Percentiles rank a stretch among this genome's conserved stretches.
These are phyloP conservation scores for Ascochyta lentis DNA, from an alignment of 2,329 filamentous ascomycete genomes.

Conservation along the genomic window DNA sequence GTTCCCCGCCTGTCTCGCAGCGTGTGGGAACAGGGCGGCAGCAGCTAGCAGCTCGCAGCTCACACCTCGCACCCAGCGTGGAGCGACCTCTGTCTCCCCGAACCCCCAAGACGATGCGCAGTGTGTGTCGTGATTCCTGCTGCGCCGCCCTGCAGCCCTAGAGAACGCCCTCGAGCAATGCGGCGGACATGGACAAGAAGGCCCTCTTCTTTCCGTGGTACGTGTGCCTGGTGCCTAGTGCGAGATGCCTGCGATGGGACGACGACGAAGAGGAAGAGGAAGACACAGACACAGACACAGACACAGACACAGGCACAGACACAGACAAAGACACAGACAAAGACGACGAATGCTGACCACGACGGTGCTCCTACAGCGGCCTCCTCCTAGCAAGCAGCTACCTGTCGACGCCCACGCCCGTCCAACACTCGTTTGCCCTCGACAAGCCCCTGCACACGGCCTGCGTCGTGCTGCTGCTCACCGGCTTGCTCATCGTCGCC, in stretches of 20 bases:
- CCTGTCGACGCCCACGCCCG: conserved; percentile 37
- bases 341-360: conserved; percentile 26
- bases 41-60: no score
- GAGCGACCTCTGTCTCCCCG: conserved; percentile 9
- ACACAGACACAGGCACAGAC: no score
- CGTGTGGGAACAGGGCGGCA: background rate
- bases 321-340: no score
- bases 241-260: background rate
- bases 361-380: conserved; percentile 31
- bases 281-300: no score
- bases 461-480: conserved; percentile 41
- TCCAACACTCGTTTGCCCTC: conserved; percentile 44
- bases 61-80: conserved; percentile 4
- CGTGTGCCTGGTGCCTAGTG: conserved; percentile 24
- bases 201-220: conserved; percentile 46
- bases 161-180: conserved; percentile 33
- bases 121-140: conserved; percentile 24
- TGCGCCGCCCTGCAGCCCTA: conserved; percentile 33
- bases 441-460: conserved; percentile 47
- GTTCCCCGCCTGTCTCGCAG: conserved; percentile 21
- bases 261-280: no score
- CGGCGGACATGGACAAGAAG: conserved; percentile 45
- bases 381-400: conserved; percentile 44
- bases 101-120: conserved; percentile 12
- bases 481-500: conserved; percentile 41